Conservation (phyloP, 2,329 filamentous ascomycete genomes). For the Paracorniculantispora psalliotae region DNA sequence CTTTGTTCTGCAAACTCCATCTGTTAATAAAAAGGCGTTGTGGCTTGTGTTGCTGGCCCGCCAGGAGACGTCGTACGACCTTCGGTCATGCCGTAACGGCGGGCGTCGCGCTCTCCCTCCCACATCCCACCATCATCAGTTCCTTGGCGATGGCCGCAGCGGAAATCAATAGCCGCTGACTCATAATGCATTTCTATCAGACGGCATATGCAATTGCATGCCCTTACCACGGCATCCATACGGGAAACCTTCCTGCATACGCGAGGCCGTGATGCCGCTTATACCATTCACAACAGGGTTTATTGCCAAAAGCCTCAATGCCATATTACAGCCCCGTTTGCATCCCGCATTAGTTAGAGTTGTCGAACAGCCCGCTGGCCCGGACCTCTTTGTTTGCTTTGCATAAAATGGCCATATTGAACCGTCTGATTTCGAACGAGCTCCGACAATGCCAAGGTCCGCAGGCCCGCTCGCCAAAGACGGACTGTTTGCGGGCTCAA, state of each 20-base stretch:
- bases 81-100: slow-evolving; percentile 6
- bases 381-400: not conserved
- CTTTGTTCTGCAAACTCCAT: no score
- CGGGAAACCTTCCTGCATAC: no score
- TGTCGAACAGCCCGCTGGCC: not conserved
- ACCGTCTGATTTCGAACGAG: not conserved
- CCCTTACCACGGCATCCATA: no score
- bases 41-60: not conserved
- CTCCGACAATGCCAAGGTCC: not conserved
- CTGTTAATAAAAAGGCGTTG: no score
- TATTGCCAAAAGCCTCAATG: not conserved
- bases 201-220: not conserved
- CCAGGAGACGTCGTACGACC: not conserved
- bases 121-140: not conserved
- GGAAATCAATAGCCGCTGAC: not conserved
- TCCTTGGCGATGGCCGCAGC: not conserved
- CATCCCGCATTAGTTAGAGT: not conserved
- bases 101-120: not conserved
- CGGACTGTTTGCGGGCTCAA: not conserved
- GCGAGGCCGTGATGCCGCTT: not conserved
- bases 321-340: not conserved
- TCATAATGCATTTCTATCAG: not conserved
- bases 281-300: not conserved
- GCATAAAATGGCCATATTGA: not conserved
- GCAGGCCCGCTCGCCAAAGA: not conserved